Evolutionary conservation across 2,329 filamentous ascomycete species (phyloP).

Genomic region (Clonostachys sp.): DNA sequence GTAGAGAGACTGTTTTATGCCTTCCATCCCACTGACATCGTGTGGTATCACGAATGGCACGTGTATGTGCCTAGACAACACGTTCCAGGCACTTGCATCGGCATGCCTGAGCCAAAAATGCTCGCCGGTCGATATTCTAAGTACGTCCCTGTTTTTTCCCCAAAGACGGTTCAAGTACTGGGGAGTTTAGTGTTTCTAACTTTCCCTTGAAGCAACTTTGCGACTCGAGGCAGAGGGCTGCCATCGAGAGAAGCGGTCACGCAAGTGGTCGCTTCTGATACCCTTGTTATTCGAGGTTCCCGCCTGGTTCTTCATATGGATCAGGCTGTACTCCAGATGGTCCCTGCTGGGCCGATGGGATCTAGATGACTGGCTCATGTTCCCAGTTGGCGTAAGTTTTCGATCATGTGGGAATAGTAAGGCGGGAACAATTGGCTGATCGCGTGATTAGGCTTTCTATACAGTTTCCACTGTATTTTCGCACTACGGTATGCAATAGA

Average conservation of each 20-base stretch:
- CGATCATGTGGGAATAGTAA: slow-evolving; percentile 4
- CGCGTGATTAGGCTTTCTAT: slow-evolving; percentile 14
- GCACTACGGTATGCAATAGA: slow-evolving; percentile 9
- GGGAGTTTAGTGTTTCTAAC: too few species aligned
- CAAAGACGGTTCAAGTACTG: too few species aligned
- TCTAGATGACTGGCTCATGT: slow-evolving; percentile 32
- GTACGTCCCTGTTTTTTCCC: slow-evolving; percentile 7
- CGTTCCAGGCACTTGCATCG: slow-evolving; percentile 8
- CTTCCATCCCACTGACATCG: neutral
- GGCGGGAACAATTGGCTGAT: too few species aligned
- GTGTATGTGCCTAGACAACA: slow-evolving; percentile 18
- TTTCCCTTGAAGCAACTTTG: slow-evolving; percentile 2
- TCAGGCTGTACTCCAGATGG: slow-evolving; percentile 31
- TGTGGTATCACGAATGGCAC: slow-evolving; percentile 9
- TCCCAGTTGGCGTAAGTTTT: too few species aligned
- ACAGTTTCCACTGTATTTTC: slow-evolving; percentile 21
- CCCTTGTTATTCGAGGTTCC: slow-evolving; percentile 27
- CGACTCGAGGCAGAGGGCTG: slow-evolving; percentile 25
- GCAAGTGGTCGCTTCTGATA: slow-evolving; percentile 21
- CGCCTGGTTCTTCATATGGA: slow-evolving; percentile 22
- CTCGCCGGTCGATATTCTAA: slow-evolving; percentile 13
- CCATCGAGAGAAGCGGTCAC: slow-evolving; percentile 17
- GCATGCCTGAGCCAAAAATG: slow-evolving; percentile 16
- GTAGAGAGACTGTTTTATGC: too few species aligned
- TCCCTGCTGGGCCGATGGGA: slow-evolving; percentile 18